phyloP scores from a whole-genome alignment of 179 eudicot genomes.

The Corrigiola litoralis region DNA sequence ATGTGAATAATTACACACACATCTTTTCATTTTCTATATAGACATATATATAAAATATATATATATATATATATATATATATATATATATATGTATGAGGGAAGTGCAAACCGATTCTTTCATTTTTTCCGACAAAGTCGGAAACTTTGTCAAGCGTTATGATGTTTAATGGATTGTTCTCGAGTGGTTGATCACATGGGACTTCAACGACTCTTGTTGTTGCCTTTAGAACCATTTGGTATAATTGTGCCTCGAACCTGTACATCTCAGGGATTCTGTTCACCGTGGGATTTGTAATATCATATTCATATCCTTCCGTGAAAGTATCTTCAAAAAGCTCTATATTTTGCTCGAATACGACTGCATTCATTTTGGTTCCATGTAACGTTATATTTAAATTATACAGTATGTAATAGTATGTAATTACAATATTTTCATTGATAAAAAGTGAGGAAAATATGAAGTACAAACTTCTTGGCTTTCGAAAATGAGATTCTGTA shows the following conservation, averaged over 20 bases:
- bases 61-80: no score
- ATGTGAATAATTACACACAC: no score
- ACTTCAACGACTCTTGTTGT: neutral
- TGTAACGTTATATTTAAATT: neutral
- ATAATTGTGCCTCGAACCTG: neutral
- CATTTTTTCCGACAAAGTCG: no score
- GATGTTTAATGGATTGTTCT: neutral
- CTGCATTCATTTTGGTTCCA: neutral
- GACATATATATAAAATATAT: no score
- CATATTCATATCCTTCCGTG: neutral
- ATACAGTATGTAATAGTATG: neutral
- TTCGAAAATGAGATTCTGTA: neutral
- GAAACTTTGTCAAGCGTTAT: neutral
- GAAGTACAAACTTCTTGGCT: no score
- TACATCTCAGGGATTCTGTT: neutral
- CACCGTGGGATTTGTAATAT: neutral
- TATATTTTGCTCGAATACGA: neutral
- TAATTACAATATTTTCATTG: no score
- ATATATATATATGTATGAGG: no score
- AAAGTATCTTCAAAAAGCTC: neutral
- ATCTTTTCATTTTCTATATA: no score
- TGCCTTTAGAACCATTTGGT: neutral
- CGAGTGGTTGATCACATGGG: neutral
- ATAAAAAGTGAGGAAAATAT: no score
- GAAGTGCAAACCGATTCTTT: no score